phyloP scores from a whole-genome alignment of 1,284 basidiomycete species.

The Agroathelia rolfsii region DNA sequence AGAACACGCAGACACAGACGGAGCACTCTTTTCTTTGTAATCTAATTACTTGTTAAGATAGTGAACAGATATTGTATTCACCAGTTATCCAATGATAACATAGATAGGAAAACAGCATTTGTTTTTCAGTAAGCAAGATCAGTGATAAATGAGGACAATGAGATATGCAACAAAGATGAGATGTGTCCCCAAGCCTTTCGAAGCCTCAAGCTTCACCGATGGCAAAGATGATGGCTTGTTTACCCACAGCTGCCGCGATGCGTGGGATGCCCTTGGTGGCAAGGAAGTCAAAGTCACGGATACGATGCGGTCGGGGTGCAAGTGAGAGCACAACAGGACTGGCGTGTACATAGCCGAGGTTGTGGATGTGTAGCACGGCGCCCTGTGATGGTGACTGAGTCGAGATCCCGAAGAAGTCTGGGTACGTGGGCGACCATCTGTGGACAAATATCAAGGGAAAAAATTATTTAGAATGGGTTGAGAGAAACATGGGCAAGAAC shows the following conservation, averaged over 20 bases:
- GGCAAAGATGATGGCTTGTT: slow-evolving; percentile 38
- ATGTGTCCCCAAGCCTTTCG: no score
- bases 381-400: slow-evolving; percentile 46
- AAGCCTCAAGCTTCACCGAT: no score
- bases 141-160: no score
- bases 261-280: slow-evolving; percentile 44
- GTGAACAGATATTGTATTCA: no score
- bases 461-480: slow-evolving; percentile 8
- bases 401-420: slow-evolving; percentile 68
- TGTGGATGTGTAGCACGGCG: slow-evolving; percentile 60
- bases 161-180: no score
- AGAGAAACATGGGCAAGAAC: slow-evolving; percentile 2
- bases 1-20: no score
- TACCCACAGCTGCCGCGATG: slow-evolving; percentile 56
- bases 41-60: no score
- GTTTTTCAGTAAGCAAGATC: no score
- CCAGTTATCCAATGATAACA: no score
- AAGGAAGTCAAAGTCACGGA: slow-evolving; percentile 71
- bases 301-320: slow-evolving; percentile 47
- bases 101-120: no score
- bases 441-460: no score
- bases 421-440: slow-evolving; percentile 69
- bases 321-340: slow-evolving; percentile 51
- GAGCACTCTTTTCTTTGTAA: no score
- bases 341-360: slow-evolving; percentile 49